Evolutionary conservation across 768 basidiomycete species (phyloP).

Genomic region (Hortiboletus flavorubellus): DNA sequence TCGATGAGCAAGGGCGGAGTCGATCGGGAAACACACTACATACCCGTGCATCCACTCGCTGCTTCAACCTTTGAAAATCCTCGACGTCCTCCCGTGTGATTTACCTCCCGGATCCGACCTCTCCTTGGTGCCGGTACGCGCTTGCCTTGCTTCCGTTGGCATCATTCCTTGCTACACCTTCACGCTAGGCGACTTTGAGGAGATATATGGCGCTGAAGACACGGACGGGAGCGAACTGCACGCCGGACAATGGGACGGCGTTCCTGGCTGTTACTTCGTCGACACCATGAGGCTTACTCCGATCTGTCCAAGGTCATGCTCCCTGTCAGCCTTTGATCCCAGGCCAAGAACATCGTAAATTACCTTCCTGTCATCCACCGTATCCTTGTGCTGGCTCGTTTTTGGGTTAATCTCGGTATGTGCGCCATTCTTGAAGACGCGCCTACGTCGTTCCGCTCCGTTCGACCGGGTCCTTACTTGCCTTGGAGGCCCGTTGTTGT

Average conservation of each 20-base stretch:
- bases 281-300: slow-evolving; percentile 61
- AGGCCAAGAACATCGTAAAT: slow-evolving; percentile 91
- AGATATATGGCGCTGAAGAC: slow-evolving; percentile 69
- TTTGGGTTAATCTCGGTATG: slow-evolving; percentile 81
- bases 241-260: slow-evolving; percentile 78
- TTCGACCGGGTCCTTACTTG: neutral
- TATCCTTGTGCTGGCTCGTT: slow-evolving; percentile 79
- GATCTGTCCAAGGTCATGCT: neutral
- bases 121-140: slow-evolving; percentile 79
- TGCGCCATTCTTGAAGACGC: neutral
- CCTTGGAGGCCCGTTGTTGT: slow-evolving; percentile 76
- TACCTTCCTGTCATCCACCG: slow-evolving; percentile 85
- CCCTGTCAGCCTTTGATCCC: neutral
- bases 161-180: neutral
- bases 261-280: slow-evolving; percentile 96
- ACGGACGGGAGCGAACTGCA: slow-evolving; percentile 60
- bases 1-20: slow-evolving; percentile 49
- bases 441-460: neutral
- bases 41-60: slow-evolving; percentile 93
- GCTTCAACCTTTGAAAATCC: slow-evolving; percentile 66
- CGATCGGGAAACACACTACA: slow-evolving; percentile 66
- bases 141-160: neutral
- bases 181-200: slow-evolving; percentile 80
- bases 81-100: slow-evolving; percentile 78
- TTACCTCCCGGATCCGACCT: slow-evolving; percentile 66